Base-by-base conservation (phyloP, 2,329 filamentous ascomycete genomes). In the Claviceps lovelessii region DNA sequence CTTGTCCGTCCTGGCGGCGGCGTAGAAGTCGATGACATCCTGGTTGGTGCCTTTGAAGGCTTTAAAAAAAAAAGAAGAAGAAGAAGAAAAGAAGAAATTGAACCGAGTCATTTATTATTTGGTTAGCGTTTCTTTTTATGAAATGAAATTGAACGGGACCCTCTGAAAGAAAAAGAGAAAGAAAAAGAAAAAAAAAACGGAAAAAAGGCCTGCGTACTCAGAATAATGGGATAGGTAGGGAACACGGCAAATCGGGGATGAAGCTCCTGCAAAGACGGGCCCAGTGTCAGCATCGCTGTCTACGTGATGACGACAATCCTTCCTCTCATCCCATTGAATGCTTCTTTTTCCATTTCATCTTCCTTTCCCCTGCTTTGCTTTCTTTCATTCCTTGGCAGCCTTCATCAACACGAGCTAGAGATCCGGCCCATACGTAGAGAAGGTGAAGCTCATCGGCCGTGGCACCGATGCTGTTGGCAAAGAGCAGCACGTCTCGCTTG, bases 401-500 rank as follows among this genome's bases (percentile, higher is more conserved):
- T 8, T 5, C 5, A 0, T 7, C 44, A n/a, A 15, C 19, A 5
- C 29, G 37, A 11, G 33, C 3, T 4, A 11, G 7, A 6, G 17
- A 17, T 23, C 23, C 23, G 23, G 23, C 23, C 23, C 56, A 51
- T 76, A 93, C 89, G 64, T 90, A 96, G 72, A 95, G 83, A 67
- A 91, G 95, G 67, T 95, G 89, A 65, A 95, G 81, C 76, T 96
- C 90, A 62, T 95, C 84, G n/a, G 79, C 78, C 13, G 81, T 91
- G 66, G 79, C 84, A 55, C 90, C 90, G 68, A 96, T 91, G 72
- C 85, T 91, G 70, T 86, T 85, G 62, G 90, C 90, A 69, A 96
- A 96, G 58, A 97, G 83, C 58, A 96, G 77, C 41, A 84, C 81
- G 75, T 96, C 90, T 61, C 90, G 83, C 79, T 90, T 90, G 63